Base-by-base conservation (phyloP, 306 rosid genomes). In the Gynostemma pentaphyllum region DNA sequence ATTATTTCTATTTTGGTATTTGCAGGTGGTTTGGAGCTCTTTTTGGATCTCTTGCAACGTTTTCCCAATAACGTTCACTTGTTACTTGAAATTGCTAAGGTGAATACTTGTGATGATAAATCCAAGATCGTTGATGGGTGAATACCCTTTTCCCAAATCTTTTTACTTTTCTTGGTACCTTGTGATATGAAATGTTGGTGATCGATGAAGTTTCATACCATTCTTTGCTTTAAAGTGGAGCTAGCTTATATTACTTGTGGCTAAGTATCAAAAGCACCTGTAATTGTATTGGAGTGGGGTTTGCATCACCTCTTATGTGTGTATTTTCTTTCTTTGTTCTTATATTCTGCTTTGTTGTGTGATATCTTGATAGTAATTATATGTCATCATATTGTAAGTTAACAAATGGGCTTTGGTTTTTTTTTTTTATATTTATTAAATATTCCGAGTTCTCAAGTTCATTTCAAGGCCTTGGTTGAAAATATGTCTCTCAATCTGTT, bases 31-130 rank as follows among this genome's bases (percentile, higher is more conserved):
- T 80, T 88, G 85, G 99, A 94, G 73, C 80, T 79, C 64, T 84
- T 82, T 75, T 67, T 76, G 23, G 99, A 94, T 74, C 94, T 94
- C 63, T 81, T 84, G 67, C 97, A 86, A 74, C 97, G 99, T 68
- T 94, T 88, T 77, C 99, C 99, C 37, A 86, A 84, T 75, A 94
- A 94, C 71, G 53, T 52, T 73, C 95, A 94, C 79, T 73, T 94
- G 64, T 69, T 94, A 64, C 99, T 94, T 72, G 99, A 94, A 80
- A 82, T 81, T 76, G 97, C 97, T 12, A 94, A 94, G 99, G 99
- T 86, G 74, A 67, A 86, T 59, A 27, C 51, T 77, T 29, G 66
- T 66, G 78, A 52, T 75, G 67, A 27, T 44, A 62, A 41, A 49
- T 27, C 45, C 55, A 28, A 62, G 53, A 71, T 64, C 45, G 57